Conservation (phyloP, 371 early-diverging fungal species). For the Phascolomyces articulosus region DNA sequence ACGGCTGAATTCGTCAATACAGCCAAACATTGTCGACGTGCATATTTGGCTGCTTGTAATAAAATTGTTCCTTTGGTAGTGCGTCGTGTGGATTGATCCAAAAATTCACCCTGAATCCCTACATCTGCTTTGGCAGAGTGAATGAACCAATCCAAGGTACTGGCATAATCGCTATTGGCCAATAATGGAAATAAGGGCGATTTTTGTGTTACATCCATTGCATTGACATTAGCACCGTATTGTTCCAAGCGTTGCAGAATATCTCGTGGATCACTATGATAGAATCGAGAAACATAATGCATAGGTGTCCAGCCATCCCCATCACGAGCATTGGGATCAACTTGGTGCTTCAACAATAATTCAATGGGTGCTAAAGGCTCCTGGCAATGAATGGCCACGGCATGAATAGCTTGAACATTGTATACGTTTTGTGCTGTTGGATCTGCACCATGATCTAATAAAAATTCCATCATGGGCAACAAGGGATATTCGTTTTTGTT, state of each 20-base stretch:
- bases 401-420: conserved; percentile 32
- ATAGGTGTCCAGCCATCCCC: conserved; percentile 73
- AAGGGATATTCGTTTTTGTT: conserved; percentile 19
- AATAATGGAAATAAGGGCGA: conserved; percentile 21
- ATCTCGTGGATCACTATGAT: conserved; percentile 30
- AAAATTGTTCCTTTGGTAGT: conserved; percentile 20
- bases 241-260: conserved; percentile 36
- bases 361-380: conserved; percentile 36
- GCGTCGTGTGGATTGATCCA: conserved; percentile 11
- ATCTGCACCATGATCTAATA: conserved; percentile 47
- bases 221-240: conserved; percentile 49
- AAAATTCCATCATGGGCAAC: conserved; percentile 24
- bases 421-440: conserved; percentile 36
- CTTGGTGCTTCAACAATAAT: conserved; percentile 23
- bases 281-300: conserved; percentile 64
- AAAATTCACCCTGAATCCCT: conserved; percentile 15
- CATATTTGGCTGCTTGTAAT: conserved; percentile 26
- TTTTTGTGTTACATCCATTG: conserved; percentile 21
- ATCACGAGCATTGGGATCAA: conserved; percentile 57
- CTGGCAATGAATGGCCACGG: conserved; percentile 29
- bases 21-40: conserved; percentile 16
- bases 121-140: conserved; percentile 16
- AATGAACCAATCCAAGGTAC: conserved; percentile 17
- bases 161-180: conserved; percentile 23
- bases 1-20: conserved; percentile 5